Evolutionary conservation across 202 grass and related monocot species (phyloP).

Genomic region (Tripidium arundinaceum): DNA sequence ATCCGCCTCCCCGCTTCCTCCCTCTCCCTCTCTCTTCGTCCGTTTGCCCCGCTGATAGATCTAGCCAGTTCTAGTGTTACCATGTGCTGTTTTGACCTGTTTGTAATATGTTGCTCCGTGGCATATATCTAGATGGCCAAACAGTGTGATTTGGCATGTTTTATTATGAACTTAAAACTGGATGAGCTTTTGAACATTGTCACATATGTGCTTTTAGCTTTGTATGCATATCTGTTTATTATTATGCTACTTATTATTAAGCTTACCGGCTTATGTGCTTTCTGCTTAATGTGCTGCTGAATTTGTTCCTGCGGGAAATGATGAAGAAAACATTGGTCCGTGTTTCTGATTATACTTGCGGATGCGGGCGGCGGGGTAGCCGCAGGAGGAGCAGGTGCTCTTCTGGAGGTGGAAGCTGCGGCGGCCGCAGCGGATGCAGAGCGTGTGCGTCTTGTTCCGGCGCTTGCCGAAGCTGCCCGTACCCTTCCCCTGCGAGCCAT

Average conservation of each 20-base stretch:
- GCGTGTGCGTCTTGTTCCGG: too few species aligned
- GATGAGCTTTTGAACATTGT: not conserved
- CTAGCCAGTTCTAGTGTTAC: not conserved
- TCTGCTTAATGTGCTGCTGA: too few species aligned
- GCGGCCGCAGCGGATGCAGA: too few species aligned
- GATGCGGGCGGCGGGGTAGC: too few species aligned
- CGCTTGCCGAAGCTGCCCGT: too few species aligned
- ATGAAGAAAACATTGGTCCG: conserved; percentile 20
- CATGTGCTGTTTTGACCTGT: not conserved
- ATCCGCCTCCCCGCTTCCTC: too few species aligned
- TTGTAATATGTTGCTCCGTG: not conserved
- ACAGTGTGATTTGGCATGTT: not conserved
- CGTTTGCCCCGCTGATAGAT: not conserved
- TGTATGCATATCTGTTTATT: not conserved
- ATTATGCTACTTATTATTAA: too few species aligned
- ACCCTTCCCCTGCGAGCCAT: too few species aligned
- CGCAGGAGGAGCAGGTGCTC: too few species aligned
- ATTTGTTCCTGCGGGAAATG: not conserved
- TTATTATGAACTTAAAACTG: not conserved
- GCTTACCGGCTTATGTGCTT: too few species aligned
- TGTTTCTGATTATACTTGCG: conserved; percentile 13
- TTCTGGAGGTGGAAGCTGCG: too few species aligned
- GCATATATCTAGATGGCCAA: not conserved
- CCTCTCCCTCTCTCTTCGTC: not conserved
- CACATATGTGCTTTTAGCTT: not conserved